These are phyloP conservation scores for Jatropha curcas DNA, from an alignment of 345 rosid genomes.

Conservation along the genomic window DNA sequence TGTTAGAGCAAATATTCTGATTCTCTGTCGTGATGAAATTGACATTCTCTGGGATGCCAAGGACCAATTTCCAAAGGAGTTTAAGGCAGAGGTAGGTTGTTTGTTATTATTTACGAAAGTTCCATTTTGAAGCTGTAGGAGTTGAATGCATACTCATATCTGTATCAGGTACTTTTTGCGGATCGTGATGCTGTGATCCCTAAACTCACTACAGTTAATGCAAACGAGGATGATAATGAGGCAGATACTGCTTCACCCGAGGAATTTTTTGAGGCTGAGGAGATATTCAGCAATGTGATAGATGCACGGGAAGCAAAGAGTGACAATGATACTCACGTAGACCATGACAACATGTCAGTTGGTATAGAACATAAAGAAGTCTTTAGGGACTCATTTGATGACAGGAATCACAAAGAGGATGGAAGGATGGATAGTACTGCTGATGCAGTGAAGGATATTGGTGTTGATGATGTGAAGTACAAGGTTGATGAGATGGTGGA, in stretches of 20 bases:
- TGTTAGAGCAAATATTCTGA: constrained; percentile 73
- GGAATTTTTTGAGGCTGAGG: constrained; percentile 97
- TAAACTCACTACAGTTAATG: constrained; percentile 43
- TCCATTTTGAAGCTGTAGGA: constrained; percentile 42
- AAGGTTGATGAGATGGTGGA: constrained; percentile 50
- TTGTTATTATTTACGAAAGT: constrained; percentile 27
- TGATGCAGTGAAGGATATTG: constrained; percentile 86
- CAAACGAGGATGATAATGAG: constrained; percentile 67
- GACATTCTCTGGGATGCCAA: constrained; percentile 87
- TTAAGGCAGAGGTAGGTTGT: constrained; percentile 87
- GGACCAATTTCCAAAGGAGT: constrained; percentile 75
- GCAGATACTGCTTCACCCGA: constrained; percentile 75
- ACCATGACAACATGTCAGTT: constrained; percentile 34
- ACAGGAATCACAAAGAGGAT: constrained; percentile 52
- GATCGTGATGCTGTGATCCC: constrained; percentile 67
- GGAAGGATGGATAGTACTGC: constrained; percentile 42
- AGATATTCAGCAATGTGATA: constrained; percentile 72
- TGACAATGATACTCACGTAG: constrained; percentile 39
- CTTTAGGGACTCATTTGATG: constrained; percentile 73
- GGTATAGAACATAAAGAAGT: constrained; percentile 55
- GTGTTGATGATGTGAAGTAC: constrained; percentile 90
- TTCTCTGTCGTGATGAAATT: constrained; percentile 72
- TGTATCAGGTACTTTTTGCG: constrained; percentile 87
- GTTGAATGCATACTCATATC: constrained; percentile 69
- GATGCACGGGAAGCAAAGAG: constrained; percentile 64